These are phyloP conservation scores for Ilex asprella DNA, from an alignment of 257 asterid genomes.

Conservation along the genomic window DNA sequence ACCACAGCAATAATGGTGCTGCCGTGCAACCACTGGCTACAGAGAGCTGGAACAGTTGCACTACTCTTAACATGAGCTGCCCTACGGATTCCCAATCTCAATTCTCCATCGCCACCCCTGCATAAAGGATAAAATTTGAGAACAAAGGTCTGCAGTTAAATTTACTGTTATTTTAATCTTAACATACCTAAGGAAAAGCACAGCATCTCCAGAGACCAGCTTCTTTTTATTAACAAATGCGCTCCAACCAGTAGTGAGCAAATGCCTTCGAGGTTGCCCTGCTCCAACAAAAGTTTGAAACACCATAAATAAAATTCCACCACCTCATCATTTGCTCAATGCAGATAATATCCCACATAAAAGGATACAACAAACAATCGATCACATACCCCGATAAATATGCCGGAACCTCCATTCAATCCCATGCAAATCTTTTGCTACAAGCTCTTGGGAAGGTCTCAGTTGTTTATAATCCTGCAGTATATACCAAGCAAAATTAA, in stretches of 20 bases:
- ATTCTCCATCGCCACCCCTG: conserved; percentile 97
- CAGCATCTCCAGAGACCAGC: conserved; percentile 4
- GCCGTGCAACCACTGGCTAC: conserved; percentile 42
- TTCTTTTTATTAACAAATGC: conserved; percentile 1
- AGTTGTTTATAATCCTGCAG: conserved; percentile 79
- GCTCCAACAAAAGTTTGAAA: not conserved
- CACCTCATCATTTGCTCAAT: not conserved
- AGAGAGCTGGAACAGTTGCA: conserved; percentile 36
- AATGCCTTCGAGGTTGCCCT: conserved; percentile 3
- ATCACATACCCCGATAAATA: conserved; percentile 70
- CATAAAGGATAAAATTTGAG: conserved; percentile 7
- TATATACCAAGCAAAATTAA: conserved; percentile 6
- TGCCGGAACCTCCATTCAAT: conserved; percentile 91
- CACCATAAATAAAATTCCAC: too few relatives aligned
- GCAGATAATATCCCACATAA: not conserved
- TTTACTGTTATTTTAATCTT: not conserved
- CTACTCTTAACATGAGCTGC: conserved; percentile 63
- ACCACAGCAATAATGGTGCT: conserved; percentile 54
- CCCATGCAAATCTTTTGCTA: conserved; percentile 93
- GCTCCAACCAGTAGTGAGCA: conserved; percentile 3
- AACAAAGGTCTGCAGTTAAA: conserved; percentile 3
- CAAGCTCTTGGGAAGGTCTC: conserved; percentile 95
- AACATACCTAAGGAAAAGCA: not conserved
- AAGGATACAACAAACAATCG: not conserved
- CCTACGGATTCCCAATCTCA: conserved; percentile 94